Evolutionary conservation across 176 grass and related monocot genomes (phyloP).

Genomic region (Aegilops bicornis): DNA sequence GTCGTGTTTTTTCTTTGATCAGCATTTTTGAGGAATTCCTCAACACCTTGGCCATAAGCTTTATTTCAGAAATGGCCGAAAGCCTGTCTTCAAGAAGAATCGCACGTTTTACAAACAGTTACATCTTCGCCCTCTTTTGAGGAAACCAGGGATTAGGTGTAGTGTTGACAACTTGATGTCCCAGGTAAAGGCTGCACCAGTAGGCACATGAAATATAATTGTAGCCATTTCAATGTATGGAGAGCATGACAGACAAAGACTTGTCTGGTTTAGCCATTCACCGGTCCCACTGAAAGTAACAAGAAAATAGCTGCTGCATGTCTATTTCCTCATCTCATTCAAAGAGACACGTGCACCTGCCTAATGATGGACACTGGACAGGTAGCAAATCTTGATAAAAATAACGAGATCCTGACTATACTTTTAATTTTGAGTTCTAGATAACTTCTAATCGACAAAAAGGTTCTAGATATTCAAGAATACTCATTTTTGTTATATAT

Average conservation of each 20-base stretch:
- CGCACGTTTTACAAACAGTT: background rate
- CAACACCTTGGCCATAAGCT: too few relatives aligned
- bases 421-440: slow-evolving; percentile 20
- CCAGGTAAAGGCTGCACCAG: slow-evolving; percentile 40
- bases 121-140: background rate
- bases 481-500: too few relatives aligned
- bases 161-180: slow-evolving; percentile 21
- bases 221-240: slow-evolving; percentile 26
- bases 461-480: background rate
- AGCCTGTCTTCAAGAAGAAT: too few relatives aligned
- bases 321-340: slow-evolving; percentile 22
- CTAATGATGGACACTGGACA: slow-evolving; percentile 40
- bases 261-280: slow-evolving; percentile 34
- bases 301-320: slow-evolving; percentile 25
- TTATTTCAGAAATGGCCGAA: too few relatives aligned
- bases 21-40: too few relatives aligned
- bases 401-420: slow-evolving; percentile 3
- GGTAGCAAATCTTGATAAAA: slow-evolving; percentile 26
- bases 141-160: background rate
- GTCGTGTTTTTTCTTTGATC: too few relatives aligned
- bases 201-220: slow-evolving; percentile 31
- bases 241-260: slow-evolving; percentile 38
- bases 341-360: slow-evolving; percentile 32
- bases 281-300: slow-evolving; percentile 7
- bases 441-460: background rate